Evolutionary conservation across 768 basidiomycete genomes (phyloP).

Genomic region (Collybia mongolica): DNA sequence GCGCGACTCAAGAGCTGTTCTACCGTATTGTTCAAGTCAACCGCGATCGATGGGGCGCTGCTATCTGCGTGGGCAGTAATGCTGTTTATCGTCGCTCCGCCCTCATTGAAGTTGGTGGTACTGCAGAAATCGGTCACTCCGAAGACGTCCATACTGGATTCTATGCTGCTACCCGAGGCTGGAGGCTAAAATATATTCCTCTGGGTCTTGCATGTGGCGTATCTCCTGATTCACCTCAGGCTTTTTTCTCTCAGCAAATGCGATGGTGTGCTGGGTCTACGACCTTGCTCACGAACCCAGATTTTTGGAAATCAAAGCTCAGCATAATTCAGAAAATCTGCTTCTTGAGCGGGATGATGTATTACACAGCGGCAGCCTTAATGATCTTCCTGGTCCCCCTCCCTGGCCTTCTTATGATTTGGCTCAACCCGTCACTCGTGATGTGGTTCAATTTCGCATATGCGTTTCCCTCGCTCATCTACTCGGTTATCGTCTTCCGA

Average conservation of each 20-base stretch:
- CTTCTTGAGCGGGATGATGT: conserved; percentile 26
- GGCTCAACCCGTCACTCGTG: conserved; percentile 20
- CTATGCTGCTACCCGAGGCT: conserved; percentile 23
- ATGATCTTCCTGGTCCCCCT: conserved; percentile 20
- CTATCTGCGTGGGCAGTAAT: conserved; percentile 25
- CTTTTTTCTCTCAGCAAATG: conserved; percentile 28
- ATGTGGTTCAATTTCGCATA: conserved; percentile 25
- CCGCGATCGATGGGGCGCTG: conserved; percentile 23
- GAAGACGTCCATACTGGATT: conserved; percentile 28
- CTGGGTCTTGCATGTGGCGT: conserved; percentile 24
- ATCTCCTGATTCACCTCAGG: conserved; percentile 24
- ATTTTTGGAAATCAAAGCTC: conserved; percentile 25
- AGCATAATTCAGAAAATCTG: conserved; percentile 24
- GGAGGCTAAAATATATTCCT: conserved; percentile 25
- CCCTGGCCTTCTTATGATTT: conserved; percentile 22
- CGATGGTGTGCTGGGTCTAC: conserved; percentile 27
- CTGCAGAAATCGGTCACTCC: conserved; percentile 23
- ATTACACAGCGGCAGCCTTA: conserved; percentile 21
- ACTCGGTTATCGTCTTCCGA: conserved; percentile 22
- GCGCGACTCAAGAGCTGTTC: conserved; percentile 22
- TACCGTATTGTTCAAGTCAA: conserved; percentile 26
- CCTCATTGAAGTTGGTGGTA: conserved; percentile 21
- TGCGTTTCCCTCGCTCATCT: conserved; percentile 24
- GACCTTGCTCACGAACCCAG: conserved; percentile 20
- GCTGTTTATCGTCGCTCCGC: conserved; percentile 25